phyloP scores from a whole-genome alignment of 140 eudicot species.

The Ambrosia hybrid region DNA sequence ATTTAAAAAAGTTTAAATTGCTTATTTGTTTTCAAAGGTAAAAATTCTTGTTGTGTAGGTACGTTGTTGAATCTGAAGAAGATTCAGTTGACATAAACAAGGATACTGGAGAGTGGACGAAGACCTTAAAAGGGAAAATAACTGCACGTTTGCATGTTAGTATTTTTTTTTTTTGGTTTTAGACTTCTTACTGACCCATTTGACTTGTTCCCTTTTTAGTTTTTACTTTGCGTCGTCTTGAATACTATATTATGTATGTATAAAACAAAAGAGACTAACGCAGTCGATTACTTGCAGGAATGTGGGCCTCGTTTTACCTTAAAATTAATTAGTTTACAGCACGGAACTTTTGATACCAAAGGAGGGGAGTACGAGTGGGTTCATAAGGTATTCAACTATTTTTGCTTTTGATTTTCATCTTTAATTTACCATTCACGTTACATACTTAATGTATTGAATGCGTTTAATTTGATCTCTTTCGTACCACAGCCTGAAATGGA shows the following conservation, averaged over 20 bases:
- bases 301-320: constrained; percentile 92
- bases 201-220: background rate
- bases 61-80: constrained; percentile 73
- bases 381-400: constrained; percentile 65
- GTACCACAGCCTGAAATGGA: constrained; percentile 87
- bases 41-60: constrained; percentile 39
- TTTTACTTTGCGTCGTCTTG: background rate
- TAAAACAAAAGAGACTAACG: background rate
- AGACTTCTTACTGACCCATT: background rate
- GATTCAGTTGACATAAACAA: constrained; percentile 38
- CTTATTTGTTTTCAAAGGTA: constrained; percentile 6
- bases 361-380: constrained; percentile 97
- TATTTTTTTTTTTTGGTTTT: background rate
- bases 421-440: background rate
- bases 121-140: constrained; percentile 44
- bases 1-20: background rate
- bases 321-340: constrained; percentile 73
- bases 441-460: background rate
- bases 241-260: background rate
- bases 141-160: constrained; percentile 80
- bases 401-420: background rate
- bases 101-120: constrained; percentile 37
- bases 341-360: constrained; percentile 92
- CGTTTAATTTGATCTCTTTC: constrained; percentile 1
- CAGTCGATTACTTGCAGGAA: constrained; percentile 53